These are phyloP conservation scores for Endotrypanum monterogeii DNA, from an alignment of 208 protist species.

Conservation along the genomic window DNA sequence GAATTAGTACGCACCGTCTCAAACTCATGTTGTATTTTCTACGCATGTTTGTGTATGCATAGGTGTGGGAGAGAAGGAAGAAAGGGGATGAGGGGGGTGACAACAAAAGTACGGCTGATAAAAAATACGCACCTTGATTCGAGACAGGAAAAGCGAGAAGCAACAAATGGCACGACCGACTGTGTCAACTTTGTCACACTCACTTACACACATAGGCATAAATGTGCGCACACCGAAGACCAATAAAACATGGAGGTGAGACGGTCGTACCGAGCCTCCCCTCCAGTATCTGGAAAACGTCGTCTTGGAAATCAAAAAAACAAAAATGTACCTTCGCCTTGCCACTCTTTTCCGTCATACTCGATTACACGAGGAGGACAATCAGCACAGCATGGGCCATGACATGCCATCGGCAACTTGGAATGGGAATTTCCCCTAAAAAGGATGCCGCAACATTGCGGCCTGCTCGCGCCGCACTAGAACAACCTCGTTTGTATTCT, in stretches of 20 bases:
- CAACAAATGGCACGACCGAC: background rate
- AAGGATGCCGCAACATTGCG: background rate
- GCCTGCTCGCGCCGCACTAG: background rate
- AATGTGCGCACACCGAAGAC: background rate
- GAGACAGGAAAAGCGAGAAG: background rate
- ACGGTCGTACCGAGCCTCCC: background rate
- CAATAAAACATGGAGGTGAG: background rate
- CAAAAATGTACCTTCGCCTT: background rate
- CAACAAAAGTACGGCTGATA: too few relatives aligned
- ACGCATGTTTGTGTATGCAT: too few relatives aligned
- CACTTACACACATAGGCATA: background rate
- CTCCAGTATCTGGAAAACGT: background rate
- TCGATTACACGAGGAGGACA: background rate
- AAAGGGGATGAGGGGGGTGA: background rate
- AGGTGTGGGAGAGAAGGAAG: too few relatives aligned
- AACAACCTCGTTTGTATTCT: too few relatives aligned
- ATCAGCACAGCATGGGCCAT: background rate
- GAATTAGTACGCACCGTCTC: background rate
- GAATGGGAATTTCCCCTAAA: background rate
- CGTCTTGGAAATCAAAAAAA: background rate
- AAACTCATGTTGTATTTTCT: background rate
- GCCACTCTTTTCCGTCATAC: too few relatives aligned
- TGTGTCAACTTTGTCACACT: background rate
- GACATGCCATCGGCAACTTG: background rate
- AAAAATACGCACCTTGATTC: background rate